Evolutionary conservation across 2,329 filamentous ascomycete species (phyloP).

Genomic region (Ascochyta pisi): DNA sequence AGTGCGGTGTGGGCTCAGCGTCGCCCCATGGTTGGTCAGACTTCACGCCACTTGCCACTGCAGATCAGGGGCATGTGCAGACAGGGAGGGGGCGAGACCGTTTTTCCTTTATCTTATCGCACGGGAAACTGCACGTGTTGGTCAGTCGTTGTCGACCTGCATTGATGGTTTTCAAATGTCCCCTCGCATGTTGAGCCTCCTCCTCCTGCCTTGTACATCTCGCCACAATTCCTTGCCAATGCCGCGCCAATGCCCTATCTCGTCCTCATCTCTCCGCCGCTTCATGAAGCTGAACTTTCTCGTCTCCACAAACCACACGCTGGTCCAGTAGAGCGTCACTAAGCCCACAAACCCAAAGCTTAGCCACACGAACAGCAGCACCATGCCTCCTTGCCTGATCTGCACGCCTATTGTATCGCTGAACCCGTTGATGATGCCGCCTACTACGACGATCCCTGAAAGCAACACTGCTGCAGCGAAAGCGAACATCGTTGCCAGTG

Average conservation of each 20-base stretch:
- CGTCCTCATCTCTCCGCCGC: constrained; percentile 24
- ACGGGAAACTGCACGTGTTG: background rate
- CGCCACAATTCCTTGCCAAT: constrained; percentile 23
- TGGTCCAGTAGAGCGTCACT: constrained; percentile 26
- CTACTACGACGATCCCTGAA: constrained; percentile 16
- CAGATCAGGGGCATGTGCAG: constrained; percentile 8
- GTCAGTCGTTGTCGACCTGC: background rate
- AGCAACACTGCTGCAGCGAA: constrained; percentile 27
- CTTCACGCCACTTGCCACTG: constrained; percentile 15
- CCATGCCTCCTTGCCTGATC: constrained; percentile 16
- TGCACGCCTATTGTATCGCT: constrained; percentile 16
- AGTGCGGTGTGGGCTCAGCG: constrained; percentile 7
- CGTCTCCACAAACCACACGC: constrained; percentile 39
- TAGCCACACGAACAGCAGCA: constrained; percentile 32
- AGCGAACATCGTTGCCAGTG: constrained; percentile 13
- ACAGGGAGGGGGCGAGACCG: background rate
- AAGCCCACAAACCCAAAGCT: constrained; percentile 18
- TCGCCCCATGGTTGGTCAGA: constrained; percentile 3
- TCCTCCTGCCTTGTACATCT: constrained; percentile 23
- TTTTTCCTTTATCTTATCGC: background rate
- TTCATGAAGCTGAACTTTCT: constrained; percentile 24
- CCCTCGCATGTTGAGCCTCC: constrained; percentile 2
- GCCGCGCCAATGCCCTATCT: constrained; percentile 34
- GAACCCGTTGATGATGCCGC: constrained; percentile 12
- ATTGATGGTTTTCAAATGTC: background rate